A percentile compares a stretch with the other conserved stretches of the same genome.
phyloP scores from a whole-genome alignment of 495 filamentous ascomycete genomes.

The Penicillium samsonianum region DNA sequence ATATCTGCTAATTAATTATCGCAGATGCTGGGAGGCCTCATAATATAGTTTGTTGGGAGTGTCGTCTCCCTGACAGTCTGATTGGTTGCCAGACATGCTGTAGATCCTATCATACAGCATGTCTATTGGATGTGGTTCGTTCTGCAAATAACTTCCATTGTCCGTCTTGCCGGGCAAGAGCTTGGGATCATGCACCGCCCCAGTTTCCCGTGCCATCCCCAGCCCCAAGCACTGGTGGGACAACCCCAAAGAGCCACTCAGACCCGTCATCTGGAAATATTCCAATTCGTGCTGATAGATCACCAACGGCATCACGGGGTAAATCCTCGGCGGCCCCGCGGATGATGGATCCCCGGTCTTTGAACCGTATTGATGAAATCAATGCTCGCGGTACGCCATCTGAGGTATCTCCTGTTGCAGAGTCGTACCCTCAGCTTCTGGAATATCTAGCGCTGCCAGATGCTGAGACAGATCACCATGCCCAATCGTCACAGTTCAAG shows the following conservation, averaged over 20 bases:
- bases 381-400: conserved; percentile 7
- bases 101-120: conserved; percentile 38
- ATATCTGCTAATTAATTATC: background rate
- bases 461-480: background rate
- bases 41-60: conserved; percentile 36
- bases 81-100: conserved; percentile 37
- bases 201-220: conserved; percentile 11
- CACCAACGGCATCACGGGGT: background rate
- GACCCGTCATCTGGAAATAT: conserved; percentile 6
- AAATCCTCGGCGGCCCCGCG: background rate
- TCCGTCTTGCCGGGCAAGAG: conserved; percentile 26
- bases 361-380: conserved; percentile 4
- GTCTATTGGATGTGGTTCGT: conserved; percentile 20
- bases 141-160: conserved; percentile 25
- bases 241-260: conserved; percentile 15
- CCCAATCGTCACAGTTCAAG: conserved; percentile 17
- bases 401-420: conserved; percentile 12
- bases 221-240: conserved; percentile 17
- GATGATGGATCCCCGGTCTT: background rate
- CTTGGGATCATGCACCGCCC: conserved; percentile 30
- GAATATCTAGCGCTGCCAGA: conserved; percentile 13
- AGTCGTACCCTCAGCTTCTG: conserved; percentile 21
- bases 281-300: background rate
- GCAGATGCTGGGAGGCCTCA: conserved; percentile 35
- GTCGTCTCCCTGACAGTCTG: conserved; percentile 31